Evolutionary conservation across 805 yeast species (phyloP), one percentile per base, ranked within the genome.

Genomic region (Ogataea methanolica): DNA sequence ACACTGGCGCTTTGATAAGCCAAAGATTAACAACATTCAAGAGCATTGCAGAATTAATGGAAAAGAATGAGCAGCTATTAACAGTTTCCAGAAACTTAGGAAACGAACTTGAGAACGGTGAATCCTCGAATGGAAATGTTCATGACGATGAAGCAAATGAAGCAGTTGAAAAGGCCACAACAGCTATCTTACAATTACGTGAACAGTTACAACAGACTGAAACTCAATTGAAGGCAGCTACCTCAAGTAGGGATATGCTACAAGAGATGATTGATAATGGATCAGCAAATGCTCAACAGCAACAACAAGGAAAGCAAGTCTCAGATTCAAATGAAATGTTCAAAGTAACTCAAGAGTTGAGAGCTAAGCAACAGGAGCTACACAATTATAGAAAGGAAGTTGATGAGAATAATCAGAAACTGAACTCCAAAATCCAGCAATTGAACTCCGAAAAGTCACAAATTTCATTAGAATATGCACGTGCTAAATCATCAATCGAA

Each of bases 21-120:
- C 85, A 85, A 46, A 74, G 96, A 49, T 69, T 94, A 38, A 82
- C 88, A 0, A 76, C 80, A 8, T 92, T 91, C 67, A 77, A 75
- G 39, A 77, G 76, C 57, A 74, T 87, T 14, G 70, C 75, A 12
- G 95, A 86, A 42, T 69, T 92, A 44, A 87, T 88, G 57, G 69
- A 75, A 44, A 86, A 82, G 63, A 92, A 92, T 60, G 80, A 83
- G 54, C 86, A 88, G 44, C 72, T 92, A 26, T 66, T 90, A 34
- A 69, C 73, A 35, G 79, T 86, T 2, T 80, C 87, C 1, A 76
- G 98, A 52, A 79, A 78, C 43, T 70, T 92, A 16, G 95, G 92
- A 11, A 72, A 75, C 36, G 80, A 82, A 57, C 69, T 91, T 46
- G 97, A 91, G 60, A 66, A 62, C 6, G 78, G 79, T 43, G 96